A percentile compares a stretch with the other conserved stretches of the same genome.
Evolutionary conservation across 148 eudicot genomes (phyloP).

Genomic region (Cornus kousa): DNA sequence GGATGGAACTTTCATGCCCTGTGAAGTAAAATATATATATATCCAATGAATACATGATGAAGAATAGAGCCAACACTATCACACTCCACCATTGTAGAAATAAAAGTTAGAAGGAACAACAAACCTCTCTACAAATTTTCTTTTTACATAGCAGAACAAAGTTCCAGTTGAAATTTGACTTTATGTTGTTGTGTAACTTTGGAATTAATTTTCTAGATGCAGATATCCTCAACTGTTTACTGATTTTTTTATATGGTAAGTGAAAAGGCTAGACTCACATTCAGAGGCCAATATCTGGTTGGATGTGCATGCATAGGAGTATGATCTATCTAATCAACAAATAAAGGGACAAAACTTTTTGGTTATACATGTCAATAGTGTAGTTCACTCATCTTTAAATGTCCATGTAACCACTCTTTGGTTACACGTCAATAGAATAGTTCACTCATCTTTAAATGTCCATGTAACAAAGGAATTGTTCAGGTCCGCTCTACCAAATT

Average conservation of each 20-base stretch:
- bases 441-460: background rate
- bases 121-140: background rate
- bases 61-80: background rate
- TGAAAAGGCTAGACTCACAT: background rate
- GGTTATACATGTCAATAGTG: background rate
- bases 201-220: no score
- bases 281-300: background rate
- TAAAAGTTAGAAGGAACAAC: background rate
- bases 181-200: no score
- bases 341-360: background rate
- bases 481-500: background rate
- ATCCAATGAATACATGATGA: background rate
- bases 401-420: background rate
- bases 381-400: background rate
- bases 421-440: background rate
- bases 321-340: background rate
- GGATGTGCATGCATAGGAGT: background rate
- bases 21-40: conserved; percentile 11
- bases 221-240: background rate
- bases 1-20: conserved; percentile 94
- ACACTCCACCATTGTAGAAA: background rate
- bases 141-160: background rate
- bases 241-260: background rate
- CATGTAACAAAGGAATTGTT: background rate
- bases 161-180: background rate